Evolutionary conservation across 352 stramenopile species (phyloP), one percentile per base, ranked within the genome.

Genomic region (Pythium folliculosum): DNA sequence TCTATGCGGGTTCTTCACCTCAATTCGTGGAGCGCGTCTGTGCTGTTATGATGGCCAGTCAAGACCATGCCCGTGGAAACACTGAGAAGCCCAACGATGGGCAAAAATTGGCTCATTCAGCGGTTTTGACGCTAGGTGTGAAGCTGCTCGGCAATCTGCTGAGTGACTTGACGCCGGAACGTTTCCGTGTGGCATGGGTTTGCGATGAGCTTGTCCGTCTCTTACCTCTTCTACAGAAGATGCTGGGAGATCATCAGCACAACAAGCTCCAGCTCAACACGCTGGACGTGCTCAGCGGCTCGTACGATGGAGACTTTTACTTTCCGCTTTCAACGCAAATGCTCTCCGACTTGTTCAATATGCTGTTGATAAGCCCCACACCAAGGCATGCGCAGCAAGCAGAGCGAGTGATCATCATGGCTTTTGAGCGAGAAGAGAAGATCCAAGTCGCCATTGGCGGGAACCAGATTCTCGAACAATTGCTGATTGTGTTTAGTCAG

Each of bases 401-500:
- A 35, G 78, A 90, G 53, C 50, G 62, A 19, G 63, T 89, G 7
- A 73, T 91, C 2, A 77, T 90, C 19, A 72, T 59, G n/a, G 80
- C 83, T 5, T 91, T 91, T 50, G 67, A 81, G 3, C 68, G 84
- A 13, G 45, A 69, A 0, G 58, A 73, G 0, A 61, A 76, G 17
- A 77, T 85, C 23, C 77, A 75, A 5, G 51, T 66, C 19, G 83
- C 78, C 3, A 82, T 90, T 25, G 77, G 67, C 13, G 80, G 78
- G 8, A 87, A 77, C 52, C 78, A 90, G 32, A 88, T 90, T 50
- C 73, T 91, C 0, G 81, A 91, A 61, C 83, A 87, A 47, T 59
- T 90, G 3, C 64, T 91, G 23, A 90, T 91, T 30, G 75, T 90
- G 1, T 86, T 90, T 40, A 81, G 74, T 12, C 78, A 91, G 44